Evolutionary conservation across 441 rosid species (phyloP), one percentile per base, ranked within the genome.

Genomic region (Viola pubescens): DNA sequence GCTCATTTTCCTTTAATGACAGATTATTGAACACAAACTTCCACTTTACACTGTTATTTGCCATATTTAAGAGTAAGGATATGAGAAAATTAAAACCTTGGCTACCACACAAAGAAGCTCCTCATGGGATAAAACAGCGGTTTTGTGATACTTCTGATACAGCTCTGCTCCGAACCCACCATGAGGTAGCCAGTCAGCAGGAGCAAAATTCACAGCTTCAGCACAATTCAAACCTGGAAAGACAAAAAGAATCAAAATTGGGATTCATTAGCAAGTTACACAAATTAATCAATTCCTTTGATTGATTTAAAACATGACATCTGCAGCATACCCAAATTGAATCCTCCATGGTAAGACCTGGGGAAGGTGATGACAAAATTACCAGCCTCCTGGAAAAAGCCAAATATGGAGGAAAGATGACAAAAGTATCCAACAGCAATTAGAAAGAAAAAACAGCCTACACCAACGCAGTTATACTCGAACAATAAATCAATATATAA

Each of bases 131-230:
- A 94, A 77, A 64, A 94, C 90, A 63, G 97, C 81, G 61, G 92
- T 75, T 77, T 89, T 94, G 53, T 71, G 97, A 80, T 89, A 94
- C 53, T 57, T 71, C 71, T 82, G 85, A 82, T 94, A 94, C 51
- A 86, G 84, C 75, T 88, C 84, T 5, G 95, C 86, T 57, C 92
- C 87, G 68, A 73, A 79, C 38, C 96, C 91, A 69, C 98, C 98
- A 75, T 89, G 82, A 48, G 98, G 98, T 66, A 94, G 77, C 98
- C 98, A 94, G 67, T 89, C 98, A 72, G 96, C 95, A 56, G 98
- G 95, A 56, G 97, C 96, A 76, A 94, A 94, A 76, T 94, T 94
- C 65, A 94, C 98, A 48, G 98, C 97, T 80, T 91, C 96, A 11
- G 96, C 96, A 67, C 91, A 89, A 72, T 94, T 94, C 66, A 94